phyloP scores from a whole-genome alignment of 345 rosid genomes.

The Ceriops zippeliana region DNA sequence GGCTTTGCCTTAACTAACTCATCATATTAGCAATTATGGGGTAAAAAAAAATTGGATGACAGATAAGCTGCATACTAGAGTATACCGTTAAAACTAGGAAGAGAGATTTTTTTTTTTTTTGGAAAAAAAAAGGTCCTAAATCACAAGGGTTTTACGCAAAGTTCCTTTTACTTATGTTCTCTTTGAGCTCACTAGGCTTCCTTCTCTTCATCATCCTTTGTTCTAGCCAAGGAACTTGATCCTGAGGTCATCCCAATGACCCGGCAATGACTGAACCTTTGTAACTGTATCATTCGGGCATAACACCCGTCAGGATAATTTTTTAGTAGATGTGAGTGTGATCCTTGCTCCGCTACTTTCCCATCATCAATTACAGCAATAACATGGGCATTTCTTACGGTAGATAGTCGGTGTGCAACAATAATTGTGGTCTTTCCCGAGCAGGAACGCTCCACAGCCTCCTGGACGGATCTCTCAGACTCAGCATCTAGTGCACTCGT shows the following conservation, averaged over 20 bases:
- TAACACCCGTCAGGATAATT: slow-evolving; percentile 82
- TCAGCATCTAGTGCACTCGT: slow-evolving; percentile 94
- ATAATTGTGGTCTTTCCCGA: slow-evolving; percentile 84
- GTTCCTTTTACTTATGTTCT: slow-evolving; percentile 19
- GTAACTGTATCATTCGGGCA: slow-evolving; percentile 91
- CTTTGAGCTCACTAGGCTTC: slow-evolving; percentile 20
- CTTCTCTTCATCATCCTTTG: slow-evolving; percentile 59
- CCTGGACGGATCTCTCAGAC: slow-evolving; percentile 92
- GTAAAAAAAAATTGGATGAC: slow-evolving; percentile 33
- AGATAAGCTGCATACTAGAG: slow-evolving; percentile 36
- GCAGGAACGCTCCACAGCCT: slow-evolving; percentile 87
- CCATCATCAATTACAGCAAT: slow-evolving; percentile 94
- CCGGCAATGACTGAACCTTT: slow-evolving; percentile 80
- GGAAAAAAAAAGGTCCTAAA: too few species aligned
- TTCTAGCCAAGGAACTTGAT: slow-evolving; percentile 62
- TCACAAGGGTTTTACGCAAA: slow-evolving; percentile 1
- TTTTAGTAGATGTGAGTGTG: slow-evolving; percentile 77
- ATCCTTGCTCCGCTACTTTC: slow-evolving; percentile 91
- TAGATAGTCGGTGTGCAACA: slow-evolving; percentile 84
- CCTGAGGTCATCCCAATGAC: slow-evolving; percentile 86
- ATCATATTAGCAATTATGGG: neutral
- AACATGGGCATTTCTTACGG: slow-evolving; percentile 80
- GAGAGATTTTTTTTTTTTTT: too few species aligned
- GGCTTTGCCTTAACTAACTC: too few species aligned
- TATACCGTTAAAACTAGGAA: too few species aligned